Evolutionary conservation across 179 eudicot species (phyloP), one percentile per base, ranked within the genome.

Genomic region (Amaranthus tricolor): DNA sequence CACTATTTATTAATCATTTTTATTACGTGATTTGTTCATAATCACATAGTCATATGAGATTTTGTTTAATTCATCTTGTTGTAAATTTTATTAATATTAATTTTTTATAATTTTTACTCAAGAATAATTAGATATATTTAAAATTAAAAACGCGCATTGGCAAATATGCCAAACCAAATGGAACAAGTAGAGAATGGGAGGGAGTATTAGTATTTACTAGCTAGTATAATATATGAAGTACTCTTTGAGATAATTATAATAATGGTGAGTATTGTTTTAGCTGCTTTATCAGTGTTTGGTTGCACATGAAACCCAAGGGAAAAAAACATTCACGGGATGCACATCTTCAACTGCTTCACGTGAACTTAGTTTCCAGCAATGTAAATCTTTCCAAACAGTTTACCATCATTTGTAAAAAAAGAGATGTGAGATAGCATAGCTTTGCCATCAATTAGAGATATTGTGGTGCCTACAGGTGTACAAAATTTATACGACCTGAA

Each of bases 261-360:
- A 75, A 50, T 60, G 54, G n/a, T 44, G 76, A 24, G 47, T n/a
- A 14, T 53, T 50, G 51, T 69, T 17, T 69, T 13, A 70, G 47
- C 20, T 65, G 60, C 54, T 48, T 68, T 64, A 65, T 55, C 43
- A 0, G 3, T 66, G 71, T 58, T 60, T 69, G 74, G 74, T 50
- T 55, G 52, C 66, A 72, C 66, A 72, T 77, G 51, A 43, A 16
- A 49, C 44, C 8, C 60, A 17, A 43, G 55, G 74, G 61, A 19
- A n/a, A 9, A 10, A 54, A 15, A 45, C 43, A 55, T 17, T 79
- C 82, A 79, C 82, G 82, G 68, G 76, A 57, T 64, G 69, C 43
- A 47, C n/a, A 44, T 65, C 44, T 57, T 17, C 64, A 62, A 19
- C 67, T 40, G 63, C 47, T 16, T 51, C 82, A 71, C 75, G 82